Base-by-base conservation (phyloP, 2,329 filamentous ascomycete genomes). In the Nemania serpens region DNA sequence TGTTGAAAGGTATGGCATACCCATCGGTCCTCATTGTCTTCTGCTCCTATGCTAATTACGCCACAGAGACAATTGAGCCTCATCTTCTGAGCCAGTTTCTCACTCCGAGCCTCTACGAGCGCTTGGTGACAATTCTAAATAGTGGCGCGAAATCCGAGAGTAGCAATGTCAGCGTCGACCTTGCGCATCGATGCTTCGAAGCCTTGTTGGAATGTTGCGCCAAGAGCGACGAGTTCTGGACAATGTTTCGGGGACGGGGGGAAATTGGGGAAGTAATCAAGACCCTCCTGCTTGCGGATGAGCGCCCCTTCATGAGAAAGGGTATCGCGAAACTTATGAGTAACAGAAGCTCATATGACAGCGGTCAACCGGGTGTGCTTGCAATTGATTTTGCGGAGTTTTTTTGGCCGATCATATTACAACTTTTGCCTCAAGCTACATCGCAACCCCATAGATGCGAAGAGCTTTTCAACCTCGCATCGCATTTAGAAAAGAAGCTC, bases 1-100 rank as follows among this genome's bases (percentile, higher is more conserved):
- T 87, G 37, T 75, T 90, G 18, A 79, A 79, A 74, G 83, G 85
- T 82, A 78, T 63, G 73, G 52, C 17, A 15, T 62, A 64, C 25
- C 33, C 17, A 36, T 7, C 12, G 17, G 12, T 17, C 42, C 18
- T 52, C 41, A 29, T 39, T 9, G 11, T 15, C 10, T n/a, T 37
- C 12, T 7, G 12, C 48, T 3, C 10, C 5, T 43, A 34, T 45
- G 42, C 72, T 73, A 58, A 74, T 59, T 36, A 29, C 10, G 18
- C 18, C 46, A 4, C 70, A 67, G 74, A 75, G 49, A 69, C 69
- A 9, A 58, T 59, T 17, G 64, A 69, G 34, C 52, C 62, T 11
- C 61, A 58, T 20, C 36, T 64, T 3, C 55, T 70, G 11, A 52
- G 41, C 33, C 65, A 66, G 15, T 59, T 72, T 20, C 63, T 74